These are phyloP conservation scores for Cladobotryum mycophilum DNA, from an alignment of 2,329 filamentous ascomycete genomes.

Conservation along the genomic window DNA sequence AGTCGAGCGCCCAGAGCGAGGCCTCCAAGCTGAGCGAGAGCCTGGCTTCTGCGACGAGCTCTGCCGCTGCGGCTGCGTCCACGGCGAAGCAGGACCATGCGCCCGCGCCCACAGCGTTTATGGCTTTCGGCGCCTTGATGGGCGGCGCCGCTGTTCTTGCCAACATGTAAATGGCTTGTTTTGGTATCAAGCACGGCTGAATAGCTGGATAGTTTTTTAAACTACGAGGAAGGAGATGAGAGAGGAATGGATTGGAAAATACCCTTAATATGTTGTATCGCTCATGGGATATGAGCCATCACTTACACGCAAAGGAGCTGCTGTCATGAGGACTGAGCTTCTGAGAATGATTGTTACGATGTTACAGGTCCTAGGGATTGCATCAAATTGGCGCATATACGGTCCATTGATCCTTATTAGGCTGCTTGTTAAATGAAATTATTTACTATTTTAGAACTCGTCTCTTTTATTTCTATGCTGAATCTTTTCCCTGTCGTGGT, in stretches of 20 bases:
- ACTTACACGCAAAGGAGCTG: neutral
- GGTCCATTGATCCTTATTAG: neutral
- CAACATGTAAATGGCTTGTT: conserved; percentile 33
- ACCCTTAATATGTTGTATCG: conserved; percentile 1
- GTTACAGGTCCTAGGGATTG: conserved; percentile 3
- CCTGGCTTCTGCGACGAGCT: conserved; percentile 13
- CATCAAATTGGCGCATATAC: conserved; percentile 5
- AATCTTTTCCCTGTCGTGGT: too few species aligned
- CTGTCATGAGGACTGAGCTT: neutral
- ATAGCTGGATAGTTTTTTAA: too few species aligned
- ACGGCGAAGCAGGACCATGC: conserved; percentile 17
- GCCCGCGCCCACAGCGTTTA: conserved; percentile 34
- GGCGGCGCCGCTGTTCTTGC: conserved; percentile 40
- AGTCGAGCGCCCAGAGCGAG: conserved; percentile 19
- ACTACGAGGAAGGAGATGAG: neutral
- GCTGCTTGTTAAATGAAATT: neutral
- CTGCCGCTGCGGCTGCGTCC: conserved; percentile 15
- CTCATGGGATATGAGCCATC: neutral
- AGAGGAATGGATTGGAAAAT: conserved; percentile 1
- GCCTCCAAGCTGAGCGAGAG: conserved; percentile 17
- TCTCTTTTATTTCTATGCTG: too few species aligned
- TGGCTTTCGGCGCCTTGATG: conserved; percentile 41
- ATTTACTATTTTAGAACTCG: too few species aligned
- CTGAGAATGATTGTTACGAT: neutral
- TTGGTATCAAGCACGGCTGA: too few species aligned